These are phyloP conservation scores for Cyclotella kingstonii DNA, from an alignment of 108 stramenopile species.

Conservation along the genomic window DNA sequence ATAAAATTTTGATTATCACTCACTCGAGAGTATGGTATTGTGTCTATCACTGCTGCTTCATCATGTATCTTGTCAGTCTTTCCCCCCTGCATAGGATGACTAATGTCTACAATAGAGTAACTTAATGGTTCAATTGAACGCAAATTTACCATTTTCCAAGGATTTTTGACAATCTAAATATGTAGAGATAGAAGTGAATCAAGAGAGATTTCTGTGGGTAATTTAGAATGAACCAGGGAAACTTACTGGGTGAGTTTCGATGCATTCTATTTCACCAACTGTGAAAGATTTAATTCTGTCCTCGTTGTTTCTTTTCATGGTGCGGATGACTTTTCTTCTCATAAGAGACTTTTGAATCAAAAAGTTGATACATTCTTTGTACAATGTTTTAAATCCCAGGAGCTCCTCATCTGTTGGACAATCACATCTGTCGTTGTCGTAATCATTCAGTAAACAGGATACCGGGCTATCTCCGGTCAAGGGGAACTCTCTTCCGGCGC, in stretches of 20 bases:
- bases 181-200: no score
- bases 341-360: conserved; percentile 22
- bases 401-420: conserved; percentile 49
- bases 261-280: conserved; percentile 11
- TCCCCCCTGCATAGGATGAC: conserved; percentile 66
- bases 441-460: conserved; percentile 32
- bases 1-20: neutral
- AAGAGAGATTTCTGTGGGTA: no score
- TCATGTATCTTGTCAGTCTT: conserved; percentile 62
- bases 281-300: neutral
- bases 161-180: conserved; percentile 50
- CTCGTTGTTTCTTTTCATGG: conserved; percentile 1
- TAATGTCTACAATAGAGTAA: conserved; percentile 73
- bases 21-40: conserved; percentile 67
- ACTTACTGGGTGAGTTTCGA: conserved; percentile 60
- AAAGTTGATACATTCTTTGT: conserved; percentile 52
- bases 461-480: conserved; percentile 50
- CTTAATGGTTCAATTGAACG: conserved; percentile 79
- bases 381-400: conserved; percentile 55
- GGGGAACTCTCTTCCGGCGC: conserved; percentile 89
- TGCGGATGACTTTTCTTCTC: conserved; percentile 10
- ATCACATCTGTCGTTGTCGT: neutral
- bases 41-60: conserved; percentile 69
- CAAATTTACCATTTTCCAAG: conserved; percentile 69
- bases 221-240: neutral